phyloP scores from a whole-genome alignment of 2,329 filamentous ascomycete species.

The Penicillium hesseltinei region DNA sequence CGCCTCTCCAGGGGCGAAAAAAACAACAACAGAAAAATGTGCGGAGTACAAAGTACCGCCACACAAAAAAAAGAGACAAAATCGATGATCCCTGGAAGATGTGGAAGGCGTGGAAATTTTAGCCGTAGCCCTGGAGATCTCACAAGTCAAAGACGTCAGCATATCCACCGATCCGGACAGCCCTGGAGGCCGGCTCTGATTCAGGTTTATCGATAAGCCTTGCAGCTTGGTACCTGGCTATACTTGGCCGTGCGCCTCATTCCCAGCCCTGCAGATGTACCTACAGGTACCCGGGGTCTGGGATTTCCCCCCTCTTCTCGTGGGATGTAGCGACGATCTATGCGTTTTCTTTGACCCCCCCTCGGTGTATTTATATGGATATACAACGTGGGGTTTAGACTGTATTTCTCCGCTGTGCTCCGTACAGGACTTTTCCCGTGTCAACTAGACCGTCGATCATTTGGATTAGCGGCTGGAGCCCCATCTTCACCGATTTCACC shows the following conservation, averaged over 20 bases:
- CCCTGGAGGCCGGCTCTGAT: background rate
- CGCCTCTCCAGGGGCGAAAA: constrained; percentile 1
- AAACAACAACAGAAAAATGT: background rate
- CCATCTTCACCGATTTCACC: background rate
- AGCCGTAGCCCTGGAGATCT: background rate
- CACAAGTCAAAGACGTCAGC: constrained; percentile 23
- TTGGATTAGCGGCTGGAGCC: background rate
- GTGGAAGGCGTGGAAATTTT: background rate
- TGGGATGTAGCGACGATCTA: background rate
- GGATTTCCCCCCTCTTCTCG: constrained; percentile 4
- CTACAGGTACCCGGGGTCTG: constrained; percentile 22
- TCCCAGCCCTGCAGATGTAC: constrained; percentile 22
- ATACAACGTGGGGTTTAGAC: background rate
- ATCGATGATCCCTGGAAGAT: background rate
- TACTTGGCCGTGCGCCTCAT: constrained; percentile 19
- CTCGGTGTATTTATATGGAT: background rate
- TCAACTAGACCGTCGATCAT: constrained; percentile 3
- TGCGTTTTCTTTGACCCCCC: background rate
- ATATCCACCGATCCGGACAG: constrained; percentile 1
- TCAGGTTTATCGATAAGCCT: constrained; percentile 25
- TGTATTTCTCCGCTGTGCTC: background rate
- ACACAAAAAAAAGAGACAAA: background rate
- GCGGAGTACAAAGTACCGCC: background rate
- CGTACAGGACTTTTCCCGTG: background rate
- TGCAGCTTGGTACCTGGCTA: constrained; percentile 25